Percentiles rank a stretch among this genome's conserved stretches.
phyloP scores from a whole-genome alignment of 441 rosid genomes.

The Corymbia calophylla region DNA sequence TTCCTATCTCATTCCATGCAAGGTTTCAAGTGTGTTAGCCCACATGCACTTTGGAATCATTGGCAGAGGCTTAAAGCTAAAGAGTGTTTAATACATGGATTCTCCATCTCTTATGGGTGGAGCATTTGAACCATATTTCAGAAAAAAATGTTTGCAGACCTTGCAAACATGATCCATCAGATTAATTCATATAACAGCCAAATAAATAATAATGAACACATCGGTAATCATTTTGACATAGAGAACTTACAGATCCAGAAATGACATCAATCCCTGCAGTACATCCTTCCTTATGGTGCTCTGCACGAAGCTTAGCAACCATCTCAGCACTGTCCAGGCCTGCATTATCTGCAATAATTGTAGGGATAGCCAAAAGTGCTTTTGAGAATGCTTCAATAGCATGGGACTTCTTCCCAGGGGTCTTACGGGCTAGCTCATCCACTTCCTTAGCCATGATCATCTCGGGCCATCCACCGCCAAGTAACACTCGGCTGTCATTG shows the following conservation, averaged over 20 bases:
- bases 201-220: not conserved
- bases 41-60: not conserved
- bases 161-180: not conserved
- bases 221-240: not conserved
- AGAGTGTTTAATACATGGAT: not conserved
- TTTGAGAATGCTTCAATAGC: constrained; percentile 94
- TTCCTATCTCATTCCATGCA: not conserved
- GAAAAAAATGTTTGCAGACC: not conserved
- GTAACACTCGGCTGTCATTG: constrained; percentile 84
- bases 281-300: constrained; percentile 83
- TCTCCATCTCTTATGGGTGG: not conserved
- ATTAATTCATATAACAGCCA: not conserved
- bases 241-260: constrained; percentile 81
- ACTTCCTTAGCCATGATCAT: constrained; percentile 99
- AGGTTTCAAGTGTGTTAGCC: not conserved
- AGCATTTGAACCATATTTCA: not conserved
- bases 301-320: constrained; percentile 94
- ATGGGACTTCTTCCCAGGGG: constrained; percentile 95
- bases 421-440: constrained; percentile 85
- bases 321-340: constrained; percentile 98
- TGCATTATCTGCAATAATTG: constrained; percentile 92
- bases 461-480: constrained; percentile 99
- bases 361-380: constrained; percentile 84
- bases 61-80: not conserved
- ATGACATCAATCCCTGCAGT: constrained; percentile 86